phyloP scores from a whole-genome alignment of 2,329 filamentous ascomycete species.

The Dendrostoma leiphaemia region DNA sequence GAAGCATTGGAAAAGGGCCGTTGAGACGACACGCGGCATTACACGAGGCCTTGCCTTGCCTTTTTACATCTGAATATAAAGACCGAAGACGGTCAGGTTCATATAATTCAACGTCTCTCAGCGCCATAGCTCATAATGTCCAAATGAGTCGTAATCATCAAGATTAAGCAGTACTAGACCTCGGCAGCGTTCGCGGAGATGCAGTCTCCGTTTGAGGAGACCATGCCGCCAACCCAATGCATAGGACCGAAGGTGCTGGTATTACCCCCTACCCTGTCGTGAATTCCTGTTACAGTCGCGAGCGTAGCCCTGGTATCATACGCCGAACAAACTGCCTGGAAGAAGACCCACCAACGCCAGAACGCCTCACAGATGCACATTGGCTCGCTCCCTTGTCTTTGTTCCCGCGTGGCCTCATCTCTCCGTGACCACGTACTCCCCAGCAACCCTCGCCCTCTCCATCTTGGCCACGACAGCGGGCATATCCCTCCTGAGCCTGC shows the following conservation, averaged over 20 bases:
- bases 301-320: conserved; percentile 12
- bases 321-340: background rate
- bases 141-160: too few relatives aligned
- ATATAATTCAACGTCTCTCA: conserved; percentile 5
- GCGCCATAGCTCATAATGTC: background rate
- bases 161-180: background rate
- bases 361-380: conserved; percentile 5
- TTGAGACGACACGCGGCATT: background rate
- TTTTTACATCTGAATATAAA: background rate
- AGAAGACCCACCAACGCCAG: conserved; percentile 6
- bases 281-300: background rate
- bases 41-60: conserved; percentile 1
- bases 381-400: background rate
- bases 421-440: conserved; percentile 54
- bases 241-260: background rate
- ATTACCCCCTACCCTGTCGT: background rate
- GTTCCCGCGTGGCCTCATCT: conserved; percentile 24
- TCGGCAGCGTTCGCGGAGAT: too few relatives aligned
- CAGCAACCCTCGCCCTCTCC: conserved; percentile 61
- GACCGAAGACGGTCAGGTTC: background rate
- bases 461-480: conserved; percentile 62
- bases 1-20: background rate
- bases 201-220: background rate
- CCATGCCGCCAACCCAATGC: background rate
- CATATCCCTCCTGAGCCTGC: conserved; percentile 56